A percentile compares a stretch with the other conserved stretches of the same genome.
phyloP scores from a whole-genome alignment of 257 asterid species.

The Nicotiana paniculata region DNA sequence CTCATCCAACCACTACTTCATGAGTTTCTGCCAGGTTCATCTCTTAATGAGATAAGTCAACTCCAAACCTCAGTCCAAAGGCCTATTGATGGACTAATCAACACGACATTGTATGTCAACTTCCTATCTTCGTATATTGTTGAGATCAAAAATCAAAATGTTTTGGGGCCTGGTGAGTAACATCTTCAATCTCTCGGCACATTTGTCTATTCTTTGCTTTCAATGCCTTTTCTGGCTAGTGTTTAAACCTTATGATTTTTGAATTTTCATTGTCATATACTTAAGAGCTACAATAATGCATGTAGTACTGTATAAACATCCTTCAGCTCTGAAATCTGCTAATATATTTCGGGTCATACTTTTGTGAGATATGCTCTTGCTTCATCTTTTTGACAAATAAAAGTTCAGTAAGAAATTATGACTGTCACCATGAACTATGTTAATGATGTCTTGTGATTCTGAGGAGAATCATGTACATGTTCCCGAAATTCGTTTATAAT shows the following conservation, averaged over 20 bases:
- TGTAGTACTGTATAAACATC: not conserved
- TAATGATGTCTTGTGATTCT: not conserved
- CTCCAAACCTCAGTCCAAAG: conserved; percentile 66
- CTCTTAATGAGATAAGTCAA: conserved; percentile 46
- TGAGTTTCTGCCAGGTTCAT: conserved; percentile 88
- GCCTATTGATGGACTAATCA: conserved; percentile 63
- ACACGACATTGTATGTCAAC: conserved; percentile 67
- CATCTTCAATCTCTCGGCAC: not conserved
- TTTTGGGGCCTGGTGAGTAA: conserved; percentile 84
- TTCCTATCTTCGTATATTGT: conserved; percentile 77
- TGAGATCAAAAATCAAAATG: conserved; percentile 69
- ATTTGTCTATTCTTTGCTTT: not conserved
- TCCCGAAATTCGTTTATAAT: not conserved
- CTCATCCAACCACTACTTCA: conserved; percentile 92
- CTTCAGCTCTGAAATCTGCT: not conserved
- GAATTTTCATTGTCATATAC: not conserved
- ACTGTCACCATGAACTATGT: not conserved
- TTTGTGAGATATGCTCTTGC: not conserved
- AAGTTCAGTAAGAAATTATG: not conserved
- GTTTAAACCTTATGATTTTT: not conserved
- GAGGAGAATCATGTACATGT: not conserved
- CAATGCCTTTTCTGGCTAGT: not conserved
- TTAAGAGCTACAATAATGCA: not conserved
- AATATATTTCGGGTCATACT: not conserved
- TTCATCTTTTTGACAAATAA: not conserved